phyloP scores from a whole-genome alignment of 169 alveolate genomes.

The Toxoplasma gondii region DNA sequence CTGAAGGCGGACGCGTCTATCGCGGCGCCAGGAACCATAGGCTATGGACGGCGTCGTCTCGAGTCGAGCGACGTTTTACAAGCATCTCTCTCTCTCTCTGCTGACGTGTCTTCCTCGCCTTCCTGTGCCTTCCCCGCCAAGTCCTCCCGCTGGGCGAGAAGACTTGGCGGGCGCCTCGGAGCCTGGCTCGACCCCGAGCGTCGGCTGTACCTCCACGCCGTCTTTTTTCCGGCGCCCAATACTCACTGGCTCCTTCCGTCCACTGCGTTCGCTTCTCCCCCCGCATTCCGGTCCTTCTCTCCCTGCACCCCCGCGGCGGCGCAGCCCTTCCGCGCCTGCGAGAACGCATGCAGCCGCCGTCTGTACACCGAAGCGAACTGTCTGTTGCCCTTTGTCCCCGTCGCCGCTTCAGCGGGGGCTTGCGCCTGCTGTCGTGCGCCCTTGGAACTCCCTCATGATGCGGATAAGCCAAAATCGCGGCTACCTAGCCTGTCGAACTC shows the following conservation, averaged over 20 bases:
- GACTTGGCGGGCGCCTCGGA: not conserved
- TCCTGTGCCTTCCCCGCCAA: not conserved
- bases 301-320: not conserved
- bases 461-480: not conserved
- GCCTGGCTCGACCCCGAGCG: not conserved
- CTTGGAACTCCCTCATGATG: not conserved
- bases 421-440: not conserved
- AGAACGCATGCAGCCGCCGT: not conserved
- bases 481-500: not conserved
- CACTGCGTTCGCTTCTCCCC: not conserved
- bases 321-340: not conserved
- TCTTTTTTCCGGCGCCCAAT: conserved; percentile 7
- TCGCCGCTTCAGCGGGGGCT: not conserved
- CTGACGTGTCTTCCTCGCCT: not conserved
- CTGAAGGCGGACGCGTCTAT: too few relatives aligned
- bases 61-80: too few relatives aligned
- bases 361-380: not conserved
- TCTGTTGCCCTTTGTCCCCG: not conserved
- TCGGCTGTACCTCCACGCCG: not conserved
- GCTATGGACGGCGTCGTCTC: too few relatives aligned
- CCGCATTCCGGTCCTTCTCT: not conserved
- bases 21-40: too few relatives aligned
- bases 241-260: conserved; percentile 42
- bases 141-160: not conserved
- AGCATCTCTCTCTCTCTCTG: not conserved